Evolutionary conservation across 208 protist genomes (phyloP).

Genomic region (Herpetomonas muscarum): DNA sequence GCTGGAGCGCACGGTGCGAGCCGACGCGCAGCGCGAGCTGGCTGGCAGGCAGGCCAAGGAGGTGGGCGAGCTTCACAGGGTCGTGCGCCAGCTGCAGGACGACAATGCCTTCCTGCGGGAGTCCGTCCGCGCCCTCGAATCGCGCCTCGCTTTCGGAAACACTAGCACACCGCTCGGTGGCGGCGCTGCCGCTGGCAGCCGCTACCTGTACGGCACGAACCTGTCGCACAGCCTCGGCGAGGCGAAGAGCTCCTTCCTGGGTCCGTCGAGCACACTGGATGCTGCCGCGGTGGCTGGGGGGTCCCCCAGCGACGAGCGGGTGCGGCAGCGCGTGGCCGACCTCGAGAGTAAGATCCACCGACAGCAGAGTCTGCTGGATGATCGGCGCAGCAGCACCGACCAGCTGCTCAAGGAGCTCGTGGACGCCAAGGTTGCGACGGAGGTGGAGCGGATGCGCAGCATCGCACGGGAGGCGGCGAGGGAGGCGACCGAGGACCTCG

Average conservation of each 20-base stretch:
- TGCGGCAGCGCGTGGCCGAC: constrained; percentile 38
- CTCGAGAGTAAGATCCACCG: constrained; percentile 39
- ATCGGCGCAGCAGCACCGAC: constrained; percentile 38
- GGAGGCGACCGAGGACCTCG: constrained; percentile 52
- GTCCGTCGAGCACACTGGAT: background rate
- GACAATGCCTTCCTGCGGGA: constrained; percentile 58
- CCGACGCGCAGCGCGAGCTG: constrained; percentile 50
- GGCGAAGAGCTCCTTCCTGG: constrained; percentile 7
- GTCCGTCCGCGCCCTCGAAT: constrained; percentile 51
- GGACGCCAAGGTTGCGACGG: constrained; percentile 41
- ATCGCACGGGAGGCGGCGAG: constrained; percentile 69
- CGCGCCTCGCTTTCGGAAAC: constrained; percentile 18
- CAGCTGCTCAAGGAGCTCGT: constrained; percentile 45
- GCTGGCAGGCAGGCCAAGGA: constrained; percentile 29
- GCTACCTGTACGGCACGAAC: background rate
- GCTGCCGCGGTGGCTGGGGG: background rate
- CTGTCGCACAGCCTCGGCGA: background rate
- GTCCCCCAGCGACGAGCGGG: background rate
- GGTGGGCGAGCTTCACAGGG: constrained; percentile 44
- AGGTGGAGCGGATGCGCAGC: constrained; percentile 66
- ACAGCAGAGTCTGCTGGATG: constrained; percentile 45
- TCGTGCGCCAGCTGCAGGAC: constrained; percentile 46
- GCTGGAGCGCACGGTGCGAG: constrained; percentile 64
- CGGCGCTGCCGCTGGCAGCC: background rate
- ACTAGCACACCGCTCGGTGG: background rate